Evolutionary conservation across 2,329 filamentous ascomycete genomes (phyloP), one percentile per base, ranked within the genome.

Genomic region (Talaromyces marneffei): DNA sequence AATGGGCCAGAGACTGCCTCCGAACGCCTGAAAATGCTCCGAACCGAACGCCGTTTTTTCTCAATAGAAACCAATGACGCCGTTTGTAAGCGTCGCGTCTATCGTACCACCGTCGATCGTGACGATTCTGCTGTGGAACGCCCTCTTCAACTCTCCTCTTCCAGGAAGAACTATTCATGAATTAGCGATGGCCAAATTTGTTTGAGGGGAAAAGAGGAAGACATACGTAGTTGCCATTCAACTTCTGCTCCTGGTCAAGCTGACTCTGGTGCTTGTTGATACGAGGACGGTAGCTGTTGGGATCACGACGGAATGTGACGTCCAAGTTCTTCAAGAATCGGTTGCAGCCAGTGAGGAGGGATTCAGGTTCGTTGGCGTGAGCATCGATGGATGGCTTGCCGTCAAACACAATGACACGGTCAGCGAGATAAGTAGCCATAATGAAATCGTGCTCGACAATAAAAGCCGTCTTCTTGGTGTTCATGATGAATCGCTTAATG

Each of bases 371-470:
- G 77, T 96, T 96, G 68, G 94, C 95, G 68, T 88, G 91, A 59
- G 94, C 85, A 68, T 96, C 83, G 68, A 96, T 84, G 72, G 92
- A 94, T 54, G 95, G 94, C 79, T 95, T 74, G 69, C 95, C 94
- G 73, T 97, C 94, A 72, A 99, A 99, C 72, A 99, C 94, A 72
- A 99, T 99, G 76, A 99, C 94, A 68, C 94, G 90, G 73, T 99
- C 95, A 50, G 94, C 86, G 52, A 89, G 82, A 72, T 89, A 89
- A 46, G 86, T 89, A 42, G 86, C 86, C 92, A 97, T 97, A 81
- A 97, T 96, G 82, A 99, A 97, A 84, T 99, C 94, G 89, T 99
- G 94, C 87, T 99, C 94, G 75, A 99, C 93, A 68, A 99, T 87
- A 77, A 99, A 99, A 56, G 94, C 94, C 0, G 94, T 99, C 86